Base-by-base conservation (phyloP, 441 rosid species). In the Arabidopsis hybrid region DNA sequence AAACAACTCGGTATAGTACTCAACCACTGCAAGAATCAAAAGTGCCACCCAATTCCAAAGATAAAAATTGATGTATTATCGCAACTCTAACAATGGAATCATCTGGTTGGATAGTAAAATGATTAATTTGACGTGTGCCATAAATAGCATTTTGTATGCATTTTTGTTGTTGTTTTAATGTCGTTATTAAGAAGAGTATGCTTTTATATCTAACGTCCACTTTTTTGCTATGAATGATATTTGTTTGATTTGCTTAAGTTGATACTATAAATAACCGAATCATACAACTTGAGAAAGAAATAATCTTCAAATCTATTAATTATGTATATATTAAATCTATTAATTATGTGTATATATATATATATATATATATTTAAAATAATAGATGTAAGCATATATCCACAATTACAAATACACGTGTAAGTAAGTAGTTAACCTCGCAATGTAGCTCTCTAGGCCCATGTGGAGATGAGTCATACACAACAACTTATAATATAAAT, bases 211-310 rank as follows among this genome's bases (percentile, higher is more conserved):
- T 60, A 18, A 5, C 18, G 31, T 49, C 13, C 11, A 9, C 56
- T 4, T 3, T 50, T 50, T 50, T n/a, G 17, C 45, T 49, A 16
- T 8, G 58, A 49, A 65, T 34, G 47, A 8, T 50, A 50, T 50
- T 35, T 65, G 38, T 51, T 36, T 36, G 36, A 51, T 52, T 65
- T 35, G 46, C 36, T 12, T 21, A 51, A 35, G 21, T 65, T 39
- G 6, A 55, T 67, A 40, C 40, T 16, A 31, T 12, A 16, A 31
- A 56, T 53, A 53, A n/a, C 39, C 51, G 40, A 67, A 53, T 39
- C n/a, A 62, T 52, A 52, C 39, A 38, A 39, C 11, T 65, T 47
- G 60, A 17, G 16, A 29, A 29, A 3, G 32, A 29, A 29, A 29
- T 29, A 29, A 3, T 29, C 32, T 29, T 29, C 32, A 29, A 29